These are phyloP conservation scores for Xylariaceae sp. DNA, from an alignment of 2,329 filamentous ascomycete species.

Conservation along the genomic window DNA sequence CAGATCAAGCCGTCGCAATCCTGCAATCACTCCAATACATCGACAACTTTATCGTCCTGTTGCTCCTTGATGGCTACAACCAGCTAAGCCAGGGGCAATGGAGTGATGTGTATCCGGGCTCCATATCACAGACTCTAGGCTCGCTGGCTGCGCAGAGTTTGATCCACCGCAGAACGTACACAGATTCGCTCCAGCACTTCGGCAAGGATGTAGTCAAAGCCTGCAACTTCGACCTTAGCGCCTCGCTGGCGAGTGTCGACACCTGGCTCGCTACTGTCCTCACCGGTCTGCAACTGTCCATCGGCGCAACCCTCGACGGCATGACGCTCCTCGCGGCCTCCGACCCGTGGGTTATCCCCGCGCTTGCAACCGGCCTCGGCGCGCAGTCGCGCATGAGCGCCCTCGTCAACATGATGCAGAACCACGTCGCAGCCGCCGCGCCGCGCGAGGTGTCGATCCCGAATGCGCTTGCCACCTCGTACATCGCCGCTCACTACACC, in stretches of 20 bases:
- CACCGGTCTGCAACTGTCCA: slow-evolving; percentile 38
- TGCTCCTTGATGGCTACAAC: slow-evolving; percentile 42
- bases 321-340: slow-evolving; percentile 35
- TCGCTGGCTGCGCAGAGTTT: slow-evolving; percentile 44
- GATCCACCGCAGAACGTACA: slow-evolving; percentile 44
- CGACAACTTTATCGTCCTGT: slow-evolving; percentile 42
- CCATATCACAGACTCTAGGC: slow-evolving; percentile 42
- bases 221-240: slow-evolving; percentile 39
- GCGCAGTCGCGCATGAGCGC: slow-evolving; percentile 44
- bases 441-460: slow-evolving; percentile 44
- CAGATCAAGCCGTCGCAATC: slow-evolving; percentile 33
- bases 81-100: slow-evolving; percentile 39
- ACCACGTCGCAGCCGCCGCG: slow-evolving; percentile 41
- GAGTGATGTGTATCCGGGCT: slow-evolving; percentile 41
- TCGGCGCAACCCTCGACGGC: slow-evolving; percentile 41
- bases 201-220: slow-evolving; percentile 27
- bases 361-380: slow-evolving; percentile 42
- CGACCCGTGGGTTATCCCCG: slow-evolving; percentile 44
- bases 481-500: slow-evolving; percentile 40
- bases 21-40: slow-evolving; percentile 41
- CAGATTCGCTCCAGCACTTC: slow-evolving; percentile 45
- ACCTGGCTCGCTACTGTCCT: slow-evolving; percentile 37
- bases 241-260: slow-evolving; percentile 31
- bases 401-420: slow-evolving; percentile 49
- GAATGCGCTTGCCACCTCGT: slow-evolving; percentile 41